Base-by-base conservation (phyloP, 2,329 filamentous ascomycete genomes). In the Anthostomella pinea region DNA sequence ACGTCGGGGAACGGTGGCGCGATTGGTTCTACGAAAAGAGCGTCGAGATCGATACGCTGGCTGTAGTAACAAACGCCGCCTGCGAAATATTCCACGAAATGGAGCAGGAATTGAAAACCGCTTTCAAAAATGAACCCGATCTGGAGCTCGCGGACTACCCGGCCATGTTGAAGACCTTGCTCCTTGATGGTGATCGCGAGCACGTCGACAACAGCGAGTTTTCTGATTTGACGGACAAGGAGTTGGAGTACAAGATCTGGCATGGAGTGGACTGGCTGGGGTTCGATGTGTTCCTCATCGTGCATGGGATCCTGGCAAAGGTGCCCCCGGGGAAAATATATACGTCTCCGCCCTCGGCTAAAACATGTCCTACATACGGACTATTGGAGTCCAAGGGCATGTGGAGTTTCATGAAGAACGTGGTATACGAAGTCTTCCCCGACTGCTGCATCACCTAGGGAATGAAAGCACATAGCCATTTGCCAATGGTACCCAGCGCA, bases 31-130 rank as follows among this genome's bases (percentile, higher is more conserved):
- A 46, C 22, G 51, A 48, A 29, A 41, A 46, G 24, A 58, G 43
- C 8, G 45, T 48, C 8, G 45, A 41, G 24, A 42, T 53, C 9
- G 38, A 47, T 23, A 52, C 47, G 2, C 45, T 62, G 6, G 53
- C 57, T 1, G 39, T 59, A 28, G 38, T 60, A 18, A 62, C 57
- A 13, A 59, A 62, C 29, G 55, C 53, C 6, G 58, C 58, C 22
- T 58, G 54, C 30, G 56, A 59, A 29, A 40, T 60, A n/a, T 54
- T 61, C 32, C 48, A 60, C 22, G 39, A 46, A 19, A 46, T 58
- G 27, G 55, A 60, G 33, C 25, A 38, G 16, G 53, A 56, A 11
- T 34, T 63, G 1, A 14, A 49, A 6, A 43, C 33, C 23, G 37
- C 42, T 2, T 27, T 61, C 4, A 38, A 46, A n/a, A 29, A 21